A percentile compares a stretch with the other conserved stretches of the same genome.
Conservation (phyloP, 805 yeast species). For the Ogataea kodamae region DNA sequence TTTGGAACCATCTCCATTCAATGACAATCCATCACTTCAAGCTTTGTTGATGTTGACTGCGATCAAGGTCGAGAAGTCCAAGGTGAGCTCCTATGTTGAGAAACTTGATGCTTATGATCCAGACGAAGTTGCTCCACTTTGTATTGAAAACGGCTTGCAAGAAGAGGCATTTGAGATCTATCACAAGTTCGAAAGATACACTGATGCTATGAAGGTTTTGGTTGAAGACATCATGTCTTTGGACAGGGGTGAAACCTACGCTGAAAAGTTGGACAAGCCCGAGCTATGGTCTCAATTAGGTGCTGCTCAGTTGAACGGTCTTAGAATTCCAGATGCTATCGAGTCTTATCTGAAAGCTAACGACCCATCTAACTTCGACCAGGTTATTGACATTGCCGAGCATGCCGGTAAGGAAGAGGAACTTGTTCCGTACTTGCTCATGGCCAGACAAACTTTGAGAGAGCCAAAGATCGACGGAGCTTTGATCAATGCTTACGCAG, state of each 20-base stretch:
- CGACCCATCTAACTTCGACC: constrained; percentile 85
- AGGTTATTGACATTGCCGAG: constrained; percentile 91
- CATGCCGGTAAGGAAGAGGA: constrained; percentile 97
- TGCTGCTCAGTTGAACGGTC: constrained; percentile 91
- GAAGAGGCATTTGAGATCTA: constrained; percentile 96
- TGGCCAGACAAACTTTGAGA: constrained; percentile 89
- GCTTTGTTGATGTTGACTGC: constrained; percentile 92
- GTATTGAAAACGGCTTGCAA: constrained; percentile 80
- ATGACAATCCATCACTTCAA: constrained; percentile 91
- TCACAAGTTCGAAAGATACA: constrained; percentile 72
- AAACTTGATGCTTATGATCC: constrained; percentile 89
- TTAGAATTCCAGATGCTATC: constrained; percentile 88
- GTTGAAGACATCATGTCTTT: constrained; percentile 91
- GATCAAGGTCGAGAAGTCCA: constrained; percentile 87
- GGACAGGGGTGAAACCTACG: constrained; percentile 91
- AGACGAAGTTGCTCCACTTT: constrained; percentile 86
- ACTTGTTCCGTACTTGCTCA: constrained; percentile 74
- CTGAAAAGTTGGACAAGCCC: constrained; percentile 81
- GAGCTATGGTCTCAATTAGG: constrained; percentile 95
- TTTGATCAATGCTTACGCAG: constrained; percentile 81
- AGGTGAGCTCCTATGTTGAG: constrained; percentile 80
- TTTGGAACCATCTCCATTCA: constrained; percentile 95
- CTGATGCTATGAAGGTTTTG: constrained; percentile 82
- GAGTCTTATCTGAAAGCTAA: constrained; percentile 87
- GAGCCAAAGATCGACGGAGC: constrained; percentile 95